phyloP scores from a whole-genome alignment of 2,329 filamentous ascomycete genomes.

The Aspergillus bombycis region DNA sequence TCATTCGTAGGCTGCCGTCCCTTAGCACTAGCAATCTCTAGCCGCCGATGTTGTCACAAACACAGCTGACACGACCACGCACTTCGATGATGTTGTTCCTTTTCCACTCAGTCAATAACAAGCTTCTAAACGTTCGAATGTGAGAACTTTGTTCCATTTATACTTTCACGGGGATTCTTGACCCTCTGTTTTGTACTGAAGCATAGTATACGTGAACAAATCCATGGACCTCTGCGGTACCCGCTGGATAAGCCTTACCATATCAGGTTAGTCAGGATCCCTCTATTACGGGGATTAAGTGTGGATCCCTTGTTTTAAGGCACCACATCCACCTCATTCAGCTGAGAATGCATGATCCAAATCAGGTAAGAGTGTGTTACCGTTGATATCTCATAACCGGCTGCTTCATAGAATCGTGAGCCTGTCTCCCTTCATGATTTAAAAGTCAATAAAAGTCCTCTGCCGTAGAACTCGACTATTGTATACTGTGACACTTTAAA shows the following conservation, averaged over 20 bases:
- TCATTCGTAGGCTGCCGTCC: conserved; percentile 8
- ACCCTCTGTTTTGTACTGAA: neutral
- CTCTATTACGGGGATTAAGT: neutral
- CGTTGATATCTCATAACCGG: neutral
- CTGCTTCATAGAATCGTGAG: neutral
- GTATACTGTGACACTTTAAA: neutral
- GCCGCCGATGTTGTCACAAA: neutral
- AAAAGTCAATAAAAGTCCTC: neutral
- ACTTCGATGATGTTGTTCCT: neutral
- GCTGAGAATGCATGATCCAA: neutral
- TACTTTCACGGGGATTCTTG: neutral
- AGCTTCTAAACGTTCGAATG: neutral
- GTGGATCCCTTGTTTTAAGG: neutral
- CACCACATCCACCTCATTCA: neutral
- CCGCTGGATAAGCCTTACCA: neutral
- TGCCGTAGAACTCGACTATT: neutral
- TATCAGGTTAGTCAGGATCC: neutral
- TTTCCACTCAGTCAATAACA: neutral
- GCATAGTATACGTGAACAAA: neutral
- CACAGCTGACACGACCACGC: neutral
- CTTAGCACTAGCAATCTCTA: neutral
- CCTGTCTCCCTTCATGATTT: no score
- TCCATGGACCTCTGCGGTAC: neutral
- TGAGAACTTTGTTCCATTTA: neutral
- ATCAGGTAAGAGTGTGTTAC: neutral